phyloP scores from a whole-genome alignment of 225 moss, liverwort and hornwort genomes.

The Rhytidiadelphus loreus region DNA sequence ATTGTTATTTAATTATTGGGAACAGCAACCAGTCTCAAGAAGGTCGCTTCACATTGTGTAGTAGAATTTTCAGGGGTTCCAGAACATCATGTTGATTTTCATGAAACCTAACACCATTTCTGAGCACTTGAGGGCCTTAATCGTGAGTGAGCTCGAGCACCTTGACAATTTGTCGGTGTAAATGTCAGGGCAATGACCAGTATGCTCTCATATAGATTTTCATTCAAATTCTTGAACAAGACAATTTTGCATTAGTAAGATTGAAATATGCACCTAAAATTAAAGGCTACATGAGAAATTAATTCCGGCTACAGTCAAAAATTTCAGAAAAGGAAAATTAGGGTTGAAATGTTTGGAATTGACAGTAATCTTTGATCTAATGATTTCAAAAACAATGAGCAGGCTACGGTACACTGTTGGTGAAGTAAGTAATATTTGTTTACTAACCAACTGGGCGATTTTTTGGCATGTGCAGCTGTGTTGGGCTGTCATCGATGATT shows the following conservation, averaged over 20 bases:
- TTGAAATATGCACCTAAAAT: neutral
- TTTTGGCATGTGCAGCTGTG: slow-evolving; percentile 42
- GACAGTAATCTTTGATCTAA: neutral
- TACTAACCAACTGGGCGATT: neutral
- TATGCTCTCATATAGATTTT: neutral
- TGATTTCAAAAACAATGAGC: neutral
- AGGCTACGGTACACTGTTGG: neutral
- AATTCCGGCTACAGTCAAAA: neutral
- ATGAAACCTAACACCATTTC: neutral
- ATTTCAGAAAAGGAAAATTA: neutral
- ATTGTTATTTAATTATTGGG: neutral
- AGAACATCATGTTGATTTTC: neutral
- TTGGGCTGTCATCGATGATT: slow-evolving; percentile 50
- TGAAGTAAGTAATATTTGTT: neutral
- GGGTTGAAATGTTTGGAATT: neutral
- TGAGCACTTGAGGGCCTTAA: neutral
- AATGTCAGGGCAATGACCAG: neutral
- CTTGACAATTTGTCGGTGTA: neutral
- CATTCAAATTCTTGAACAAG: neutral
- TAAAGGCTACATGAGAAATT: neutral
- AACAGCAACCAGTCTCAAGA: neutral
- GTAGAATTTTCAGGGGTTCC: neutral
- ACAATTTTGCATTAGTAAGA: neutral
- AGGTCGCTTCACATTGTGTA: neutral
- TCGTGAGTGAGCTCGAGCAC: neutral